A percentile compares a stretch with the other conserved stretches of the same genome.
phyloP scores from a whole-genome alignment of 2,329 filamentous ascomycete species.

The Lasiodiplodia theobromae region DNA sequence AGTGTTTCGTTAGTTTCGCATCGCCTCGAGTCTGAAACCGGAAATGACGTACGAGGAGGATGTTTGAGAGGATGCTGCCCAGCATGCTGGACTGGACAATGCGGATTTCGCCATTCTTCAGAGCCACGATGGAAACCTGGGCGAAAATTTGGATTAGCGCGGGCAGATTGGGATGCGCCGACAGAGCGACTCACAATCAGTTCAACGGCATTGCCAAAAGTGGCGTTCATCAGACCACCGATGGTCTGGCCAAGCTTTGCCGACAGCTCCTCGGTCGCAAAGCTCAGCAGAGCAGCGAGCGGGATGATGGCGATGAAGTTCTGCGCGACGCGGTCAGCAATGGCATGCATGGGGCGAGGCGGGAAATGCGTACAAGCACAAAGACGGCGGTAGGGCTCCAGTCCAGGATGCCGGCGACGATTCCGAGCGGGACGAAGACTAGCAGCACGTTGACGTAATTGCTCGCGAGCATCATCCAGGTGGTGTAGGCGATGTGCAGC shows the following conservation, averaged over 20 bases:
- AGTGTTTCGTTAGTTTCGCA: constrained; percentile 60
- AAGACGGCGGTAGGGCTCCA: constrained; percentile 75
- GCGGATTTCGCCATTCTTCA: constrained; percentile 84
- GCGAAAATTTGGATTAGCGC: constrained; percentile 30
- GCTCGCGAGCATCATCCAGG: constrained; percentile 55
- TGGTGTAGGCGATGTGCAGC: constrained; percentile 42
- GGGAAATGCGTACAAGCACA: constrained; percentile 54
- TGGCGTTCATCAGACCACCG: constrained; percentile 77
- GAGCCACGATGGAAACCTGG: constrained; percentile 89
- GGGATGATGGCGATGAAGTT: constrained; percentile 85
- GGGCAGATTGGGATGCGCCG: background rate
- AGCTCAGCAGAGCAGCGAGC: constrained; percentile 75
- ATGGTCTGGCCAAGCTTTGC: constrained; percentile 75
- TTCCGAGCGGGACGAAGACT: constrained; percentile 76
- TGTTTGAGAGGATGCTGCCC: constrained; percentile 92
- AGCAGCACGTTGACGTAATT: constrained; percentile 74
- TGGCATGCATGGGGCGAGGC: background rate
- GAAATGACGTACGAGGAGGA: constrained; percentile 69
- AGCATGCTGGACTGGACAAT: constrained; percentile 99
- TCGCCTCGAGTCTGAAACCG: constrained; percentile 71
- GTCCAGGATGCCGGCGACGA: constrained; percentile 67
- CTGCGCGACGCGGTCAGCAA: constrained; percentile 18
- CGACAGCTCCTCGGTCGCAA: constrained; percentile 80
- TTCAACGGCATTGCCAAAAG: constrained; percentile 82
- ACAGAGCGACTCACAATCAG: constrained; percentile 66